A percentile compares a stretch with the other conserved stretches of the same genome.
Evolutionary conservation across 805 yeast genomes (phyloP).

Genomic region (Candida verbasci): DNA sequence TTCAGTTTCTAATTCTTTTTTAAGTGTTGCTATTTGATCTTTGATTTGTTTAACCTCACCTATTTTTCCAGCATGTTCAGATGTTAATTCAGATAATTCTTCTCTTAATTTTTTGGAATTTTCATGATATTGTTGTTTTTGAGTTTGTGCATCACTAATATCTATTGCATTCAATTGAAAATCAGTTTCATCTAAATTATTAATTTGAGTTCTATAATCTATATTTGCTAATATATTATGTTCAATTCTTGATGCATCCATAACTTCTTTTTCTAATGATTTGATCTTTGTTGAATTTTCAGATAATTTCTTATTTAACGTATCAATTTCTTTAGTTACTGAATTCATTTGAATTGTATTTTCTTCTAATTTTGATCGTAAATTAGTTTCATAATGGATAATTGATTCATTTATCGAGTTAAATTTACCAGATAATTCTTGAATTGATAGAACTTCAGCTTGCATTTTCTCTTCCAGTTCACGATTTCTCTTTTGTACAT

Average conservation of each 20-base stretch:
- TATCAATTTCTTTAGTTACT: conserved; percentile 18
- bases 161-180: conserved; percentile 43
- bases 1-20: conserved; percentile 63
- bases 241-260: conserved; percentile 58
- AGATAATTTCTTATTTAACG: conserved; percentile 16
- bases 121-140: conserved; percentile 57
- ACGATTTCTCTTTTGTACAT: conserved; percentile 8
- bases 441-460: conserved; percentile 7
- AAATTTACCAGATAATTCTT: conserved; percentile 5
- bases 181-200: conserved; percentile 34
- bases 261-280: conserved; percentile 36
- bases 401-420: conserved; percentile 10
- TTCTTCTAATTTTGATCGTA: conserved; percentile 17
- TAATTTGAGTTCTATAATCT: conserved; percentile 46
- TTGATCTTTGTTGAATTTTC: conserved; percentile 20
- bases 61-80: conserved; percentile 64
- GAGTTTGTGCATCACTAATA: conserved; percentile 52
- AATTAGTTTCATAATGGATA: conserved; percentile 18
- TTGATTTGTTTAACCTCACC: conserved; percentile 86
- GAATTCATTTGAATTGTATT: conserved; percentile 14
- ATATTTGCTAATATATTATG: conserved; percentile 62
- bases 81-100: conserved; percentile 50
- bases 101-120: conserved; percentile 49
- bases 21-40: conserved; percentile 57
- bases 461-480: conserved; percentile 4